Evolutionary conservation across 202 grass and related monocot genomes (phyloP), one percentile per base, ranked within the genome.

Genomic region (Panicum hallii): DNA sequence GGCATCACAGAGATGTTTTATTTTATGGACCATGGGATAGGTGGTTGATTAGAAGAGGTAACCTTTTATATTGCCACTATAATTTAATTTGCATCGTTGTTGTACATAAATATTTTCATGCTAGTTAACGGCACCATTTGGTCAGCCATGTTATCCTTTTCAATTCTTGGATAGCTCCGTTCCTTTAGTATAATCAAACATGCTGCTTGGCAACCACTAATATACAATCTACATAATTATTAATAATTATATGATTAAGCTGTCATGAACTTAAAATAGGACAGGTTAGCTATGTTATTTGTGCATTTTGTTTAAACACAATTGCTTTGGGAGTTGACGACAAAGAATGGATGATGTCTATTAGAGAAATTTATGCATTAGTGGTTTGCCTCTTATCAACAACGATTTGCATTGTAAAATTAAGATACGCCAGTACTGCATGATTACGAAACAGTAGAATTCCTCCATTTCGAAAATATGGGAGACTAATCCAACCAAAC

Each of bases 31-130:
- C 67, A 47, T 45, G 67, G 1, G 67, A 70, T 45, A 14, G 0
- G 22, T 19, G 22, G n/a, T 47, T 70, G 42, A 26, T 71, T 47
- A 48, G 20, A 48, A 48, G 68, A 30, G 11, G 1, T 71, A 15
- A 16, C 48, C 4, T 71, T 71, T 64, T 48, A 16, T 71, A 71
- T 71, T 71, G 26, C 60, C 5, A 63, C 22, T 63, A 63, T 63
- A 14, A 14, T 28, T 30, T 2, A 28, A 28, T 28, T 71, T 9
- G 6, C 11, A 30, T 48, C 14, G 3, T 3, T 48, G 22, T 71
- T 71, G 12, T 47, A 13, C 20, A 26, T 4, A 47, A 26, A 45
- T 4, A 26, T 70, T 70, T 70, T 3, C 6, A 9, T 70, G 13
- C 1, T 28, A 47, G 67, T 26, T 26, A 70, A 4, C 9, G 16